Evolutionary conservation across 306 rosid species (phyloP), one percentile per base, ranked within the genome.

Genomic region (Cucumis hystrix): DNA sequence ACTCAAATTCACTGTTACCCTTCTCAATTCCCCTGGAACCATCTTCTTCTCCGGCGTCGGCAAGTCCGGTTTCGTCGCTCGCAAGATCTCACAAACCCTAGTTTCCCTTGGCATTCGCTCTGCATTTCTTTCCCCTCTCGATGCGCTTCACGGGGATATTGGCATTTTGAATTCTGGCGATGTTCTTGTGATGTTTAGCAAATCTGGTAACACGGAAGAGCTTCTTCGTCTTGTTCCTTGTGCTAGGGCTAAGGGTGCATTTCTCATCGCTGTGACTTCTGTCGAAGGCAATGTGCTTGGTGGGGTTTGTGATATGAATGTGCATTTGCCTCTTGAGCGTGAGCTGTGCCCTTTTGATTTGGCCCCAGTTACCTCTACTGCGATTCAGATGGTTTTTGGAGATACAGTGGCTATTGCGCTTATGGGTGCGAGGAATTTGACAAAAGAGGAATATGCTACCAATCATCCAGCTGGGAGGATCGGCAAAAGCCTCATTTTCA

Each of bases 311-410:
- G 93, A 96, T 76, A 87, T 96, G 99, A 80, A 80, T 57, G 94
- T 96, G 82, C 91, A 91, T 84, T 86, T 96, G 85, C 99, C 99
- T 0, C 69, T 96, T 49, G 91, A 92, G 89, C 79, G 98, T 1
- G 98, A 96, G 70, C 80, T 96, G 57, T 96, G 99, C 78, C 99
- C 99, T 0, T 92, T 96, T 43, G 90, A 92, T 79, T 82, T 96
- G 55, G 99, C 99, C 3, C 99, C 99, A n/a, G 99, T 96, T 5
- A 96, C 99, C 4, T 96, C 98, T 41, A 92, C 99, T 3, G 99
- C 97, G 0, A 92, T 96, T 33, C 99, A 96, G 85, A 92, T 96
- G 99, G 96, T 96, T 23, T 96, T 96, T 72, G 98, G 99, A 10
- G 99, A 96, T 79, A 96, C 99, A 3, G 92, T 92, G 16, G 99